Evolutionary conservation across 805 yeast species (phyloP), one percentile per base, ranked within the genome.

Genomic region (Brettanomyces naardenensis): DNA sequence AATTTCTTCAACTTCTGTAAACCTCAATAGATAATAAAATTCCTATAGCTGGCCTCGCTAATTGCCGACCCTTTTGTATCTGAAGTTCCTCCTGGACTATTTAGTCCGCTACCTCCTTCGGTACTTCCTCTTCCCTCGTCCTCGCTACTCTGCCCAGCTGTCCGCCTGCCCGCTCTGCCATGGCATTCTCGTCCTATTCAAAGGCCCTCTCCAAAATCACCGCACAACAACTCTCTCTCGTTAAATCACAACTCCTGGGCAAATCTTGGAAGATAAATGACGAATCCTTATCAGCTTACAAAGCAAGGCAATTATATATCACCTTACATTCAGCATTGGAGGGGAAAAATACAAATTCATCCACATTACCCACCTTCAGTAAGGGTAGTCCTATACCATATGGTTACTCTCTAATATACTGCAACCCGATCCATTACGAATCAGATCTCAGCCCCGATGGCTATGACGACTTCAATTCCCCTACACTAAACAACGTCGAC

Each of bases 401-500:
- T 14, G 92, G 90, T 1, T 78, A 73, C 43, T 87, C 82, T 42
- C 66, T 87, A 37, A 53, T 82, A 1, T 86, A 69, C 52, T 77
- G 77, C 56, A 82, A 80, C 48, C 88, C 86, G 19, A 48, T 63
- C 4, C 59, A 72, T 27, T 55, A 59, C 28, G 79, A 72, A 37
- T 33, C 45, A 1, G 57, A 58, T 3, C 52, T 86, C 15, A 78
- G 81, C 2, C 34, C 47, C 2, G 97, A 88, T 56, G 95, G 96
- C 1, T 88, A 86, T 58, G 94, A 83, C 45, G 68, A 78, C 33
- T 75, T 81, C 47, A 92, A 83, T 41, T 75, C 88, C 1, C 95
- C 94, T 0, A 49, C 57, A 1, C 41, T 45, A 3, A 19, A 33
- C 18, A 42, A 39, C 1, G 35, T 27, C 4, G 47, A 55, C 22